Base-by-base conservation (phyloP, 192 early-diverging fungal genomes). In the Podila epigama region DNA sequence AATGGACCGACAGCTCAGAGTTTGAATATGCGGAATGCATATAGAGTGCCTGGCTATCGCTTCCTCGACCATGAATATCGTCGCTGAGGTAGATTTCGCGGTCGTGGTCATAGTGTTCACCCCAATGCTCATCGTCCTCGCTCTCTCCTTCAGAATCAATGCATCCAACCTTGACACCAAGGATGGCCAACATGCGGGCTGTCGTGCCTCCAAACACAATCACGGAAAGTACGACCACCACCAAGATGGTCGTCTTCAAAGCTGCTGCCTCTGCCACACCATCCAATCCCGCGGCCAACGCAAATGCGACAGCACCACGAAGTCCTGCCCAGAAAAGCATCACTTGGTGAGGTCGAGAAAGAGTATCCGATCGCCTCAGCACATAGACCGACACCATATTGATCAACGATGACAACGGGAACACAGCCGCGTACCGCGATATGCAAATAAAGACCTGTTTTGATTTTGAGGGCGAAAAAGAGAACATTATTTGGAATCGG, bases 281-380 rank as follows among this genome's bases (percentile, higher is more conserved):
- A 2, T 83, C 83, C 4, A 97, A 82, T 68, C 94, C 90, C 65
- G 92, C 93, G 10, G 95, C 91, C 32, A 99, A 84, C 0, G 97
- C 97, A 81, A 98, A 97, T 0, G 97, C 96, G 12, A 99, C 96
- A 6, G 97, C 96, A 7, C 97, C 97, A 36, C 97, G 92, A 3
- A 99, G 83, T 31, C 81, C 81, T 15, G 95, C 91, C 96, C 96
- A 99, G 81, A 95, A 97, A 7, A 99, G 71, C 96, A 99, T 98
- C 15, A 92, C 87, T 75, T 97, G 95, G 75, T 95, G 90, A 13
- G 85, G 85, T 55, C 86, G 79, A 13, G 79, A 87, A 58, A 78
- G 70, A 40, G 66, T 84, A 68, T 69, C 86, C 32, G 71, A 85
- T 48, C 82, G 82, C 66, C 82, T 87, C 63, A 81, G 66, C 7